phyloP scores from a whole-genome alignment of 495 filamentous ascomycete genomes.

The Podospora appendiculata region DNA sequence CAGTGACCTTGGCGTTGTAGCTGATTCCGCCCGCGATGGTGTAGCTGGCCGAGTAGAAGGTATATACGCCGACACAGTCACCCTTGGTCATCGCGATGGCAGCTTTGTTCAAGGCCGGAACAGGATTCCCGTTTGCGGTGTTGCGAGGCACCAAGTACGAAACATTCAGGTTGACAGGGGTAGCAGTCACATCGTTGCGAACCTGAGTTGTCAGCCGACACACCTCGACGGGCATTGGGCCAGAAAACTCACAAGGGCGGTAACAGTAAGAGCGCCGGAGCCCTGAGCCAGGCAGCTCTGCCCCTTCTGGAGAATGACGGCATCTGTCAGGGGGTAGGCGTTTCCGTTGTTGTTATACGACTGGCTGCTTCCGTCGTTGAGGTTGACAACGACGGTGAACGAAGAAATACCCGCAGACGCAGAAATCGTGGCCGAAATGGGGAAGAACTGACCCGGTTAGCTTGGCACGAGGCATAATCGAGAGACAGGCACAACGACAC shows the following conservation, averaged over 20 bases:
- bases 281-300: conserved; percentile 39
- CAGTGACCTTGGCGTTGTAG: conserved; percentile 41
- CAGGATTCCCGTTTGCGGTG: conserved; percentile 30
- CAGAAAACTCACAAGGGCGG: conserved; percentile 26
- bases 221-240: neutral
- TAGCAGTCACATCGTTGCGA: conserved; percentile 36
- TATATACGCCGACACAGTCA: conserved; percentile 44
- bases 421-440: conserved; percentile 28
- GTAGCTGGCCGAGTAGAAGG: conserved; percentile 42
- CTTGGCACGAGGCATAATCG: neutral
- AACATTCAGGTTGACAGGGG: conserved; percentile 33
- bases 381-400: conserved; percentile 33
- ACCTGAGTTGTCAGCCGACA: conserved; percentile 23
- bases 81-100: conserved; percentile 41
- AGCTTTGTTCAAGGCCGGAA: conserved; percentile 38
- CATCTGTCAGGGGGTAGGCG: conserved; percentile 35
- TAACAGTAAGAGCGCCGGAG: conserved; percentile 31
- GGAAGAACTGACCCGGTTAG: conserved; percentile 33
- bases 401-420: conserved; percentile 37
- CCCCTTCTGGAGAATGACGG: conserved; percentile 34
- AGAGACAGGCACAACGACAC: conserved; percentile 3
- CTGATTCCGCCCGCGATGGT: conserved; percentile 36
- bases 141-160: conserved; percentile 42
- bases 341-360: conserved; percentile 41
- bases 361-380: conserved; percentile 32